These are phyloP conservation scores for Aspergillus fumigatus DNA, from an alignment of 2,329 filamentous ascomycete species.

Conservation along the genomic window DNA sequence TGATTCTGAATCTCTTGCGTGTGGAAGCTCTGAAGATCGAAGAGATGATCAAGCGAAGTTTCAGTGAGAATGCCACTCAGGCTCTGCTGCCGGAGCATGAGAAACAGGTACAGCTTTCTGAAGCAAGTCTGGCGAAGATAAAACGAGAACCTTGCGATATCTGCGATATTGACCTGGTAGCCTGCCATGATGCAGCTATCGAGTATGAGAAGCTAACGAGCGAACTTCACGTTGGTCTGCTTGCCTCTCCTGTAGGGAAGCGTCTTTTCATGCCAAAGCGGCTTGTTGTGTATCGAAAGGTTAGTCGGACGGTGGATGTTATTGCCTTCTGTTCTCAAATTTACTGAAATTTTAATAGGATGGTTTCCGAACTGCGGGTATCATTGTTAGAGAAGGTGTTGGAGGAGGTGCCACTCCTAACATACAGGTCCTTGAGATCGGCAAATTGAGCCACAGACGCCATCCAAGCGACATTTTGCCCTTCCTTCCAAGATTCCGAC, in stretches of 20 bases:
- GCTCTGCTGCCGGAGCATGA: slow-evolving; percentile 91
- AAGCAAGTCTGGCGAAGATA: slow-evolving; percentile 85
- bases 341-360: slow-evolving; percentile 48
- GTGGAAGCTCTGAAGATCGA: slow-evolving; percentile 98
- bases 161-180: slow-evolving; percentile 75
- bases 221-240: slow-evolving; percentile 70
- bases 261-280: slow-evolving; percentile 72
- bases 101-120: slow-evolving; percentile 85
- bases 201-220: slow-evolving; percentile 73
- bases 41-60: slow-evolving; percentile 99
- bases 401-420: slow-evolving; percentile 62
- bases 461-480: slow-evolving; percentile 83
- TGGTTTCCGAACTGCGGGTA: slow-evolving; percentile 74
- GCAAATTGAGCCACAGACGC: slow-evolving; percentile 61
- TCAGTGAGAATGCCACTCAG: slow-evolving; percentile 96
- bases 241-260: slow-evolving; percentile 77
- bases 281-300: slow-evolving; percentile 73
- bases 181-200: slow-evolving; percentile 76
- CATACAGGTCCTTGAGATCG: slow-evolving; percentile 75
- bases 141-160: slow-evolving; percentile 77
- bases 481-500: slow-evolving; percentile 68
- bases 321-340: neutral
- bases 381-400: slow-evolving; percentile 72
- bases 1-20: slow-evolving; percentile 93
- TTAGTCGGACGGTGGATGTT: slow-evolving; percentile 18